Evolutionary conservation across 441 rosid genomes (phyloP), one percentile per base, ranked within the genome.

Genomic region (Eutrema salsugineum): DNA sequence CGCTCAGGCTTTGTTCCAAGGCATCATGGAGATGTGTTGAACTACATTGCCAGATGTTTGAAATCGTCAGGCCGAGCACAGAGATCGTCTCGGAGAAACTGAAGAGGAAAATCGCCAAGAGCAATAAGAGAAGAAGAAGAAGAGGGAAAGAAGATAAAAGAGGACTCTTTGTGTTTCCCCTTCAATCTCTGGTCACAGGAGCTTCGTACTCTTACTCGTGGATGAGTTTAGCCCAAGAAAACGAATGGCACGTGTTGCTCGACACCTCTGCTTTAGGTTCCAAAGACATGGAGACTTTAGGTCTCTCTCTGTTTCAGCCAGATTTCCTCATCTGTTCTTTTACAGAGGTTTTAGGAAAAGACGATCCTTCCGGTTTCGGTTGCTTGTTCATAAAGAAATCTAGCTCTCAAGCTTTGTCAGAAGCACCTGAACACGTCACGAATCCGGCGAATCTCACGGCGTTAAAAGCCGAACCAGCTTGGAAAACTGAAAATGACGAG

Each of bases 111-210:
- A 17, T 91, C 15, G 36, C n/a, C 11, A 77, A 77, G 5, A 84
- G 72, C 64, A 75, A 63, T 51, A n/a, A n/a, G n/a, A n/a, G n/a
- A n/a, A n/a, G n/a, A n/a, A n/a, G n/a, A 63, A 70, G 55, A 75
- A 55, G 60, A 83, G 54, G 63, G 38, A 85, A 82, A 74, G 72
- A 66, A 56, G 72, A 63, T 61, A 83, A 68, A 70, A 83, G 68
- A 71, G 99, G 97, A 6, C 78, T 94, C 11, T 91, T 94, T 65
- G 96, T 90, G 57, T 91, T 91, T 69, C 99, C 99, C 8, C 86
- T 90, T 72, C 97, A 91, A 35, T 90, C 97, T 28, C 79, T 87
- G 11, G 79, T 85, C n/a, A 88, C 90, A 5, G 99, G 99, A 48
- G 76, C 83, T 4, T 80, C 89, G 40, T 91, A 94, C 62, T 85